Evolutionary conservation across 768 basidiomycete species (phyloP).

Genomic region (Pulveroboletus ravenelii): DNA sequence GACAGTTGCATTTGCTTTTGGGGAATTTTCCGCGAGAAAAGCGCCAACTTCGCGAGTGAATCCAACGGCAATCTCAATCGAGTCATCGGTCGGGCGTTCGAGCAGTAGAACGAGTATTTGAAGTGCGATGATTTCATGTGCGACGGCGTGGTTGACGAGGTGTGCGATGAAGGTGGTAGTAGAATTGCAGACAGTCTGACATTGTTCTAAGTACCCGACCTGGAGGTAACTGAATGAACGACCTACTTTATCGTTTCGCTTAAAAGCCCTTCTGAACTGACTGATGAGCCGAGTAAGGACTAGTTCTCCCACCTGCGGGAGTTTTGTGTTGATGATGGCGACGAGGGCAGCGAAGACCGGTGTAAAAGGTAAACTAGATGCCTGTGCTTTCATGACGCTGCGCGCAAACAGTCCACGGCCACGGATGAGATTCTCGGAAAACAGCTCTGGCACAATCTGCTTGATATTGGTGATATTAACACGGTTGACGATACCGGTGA

Average conservation of each 20-base stretch:
- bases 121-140: constrained; percentile 90
- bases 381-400: constrained; percentile 97
- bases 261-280: constrained; percentile 92
- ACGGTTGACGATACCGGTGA: constrained; percentile 99
- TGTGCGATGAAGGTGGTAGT: constrained; percentile 89
- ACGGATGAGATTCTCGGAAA: constrained; percentile 89
- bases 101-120: constrained; percentile 95
- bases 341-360: constrained; percentile 95
- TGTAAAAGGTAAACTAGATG: constrained; percentile 94
- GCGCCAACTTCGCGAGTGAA: constrained; percentile 98
- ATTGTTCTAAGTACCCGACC: neutral
- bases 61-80: constrained; percentile 96
- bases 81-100: constrained; percentile 94
- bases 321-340: constrained; percentile 93
- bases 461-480: constrained; percentile 98
- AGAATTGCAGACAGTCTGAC: constrained; percentile 86
- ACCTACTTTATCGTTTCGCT: constrained; percentile 93
- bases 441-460: constrained; percentile 84
- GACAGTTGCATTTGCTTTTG: constrained; percentile 91
- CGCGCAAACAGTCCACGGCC: constrained; percentile 90
- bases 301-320: constrained; percentile 94
- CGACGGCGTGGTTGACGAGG: constrained; percentile 89
- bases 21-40: constrained; percentile 87
- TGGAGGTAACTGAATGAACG: neutral
- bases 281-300: constrained; percentile 84